Evolutionary conservation across 805 yeast genomes (phyloP).

Genomic region (Candida ponderosae): DNA sequence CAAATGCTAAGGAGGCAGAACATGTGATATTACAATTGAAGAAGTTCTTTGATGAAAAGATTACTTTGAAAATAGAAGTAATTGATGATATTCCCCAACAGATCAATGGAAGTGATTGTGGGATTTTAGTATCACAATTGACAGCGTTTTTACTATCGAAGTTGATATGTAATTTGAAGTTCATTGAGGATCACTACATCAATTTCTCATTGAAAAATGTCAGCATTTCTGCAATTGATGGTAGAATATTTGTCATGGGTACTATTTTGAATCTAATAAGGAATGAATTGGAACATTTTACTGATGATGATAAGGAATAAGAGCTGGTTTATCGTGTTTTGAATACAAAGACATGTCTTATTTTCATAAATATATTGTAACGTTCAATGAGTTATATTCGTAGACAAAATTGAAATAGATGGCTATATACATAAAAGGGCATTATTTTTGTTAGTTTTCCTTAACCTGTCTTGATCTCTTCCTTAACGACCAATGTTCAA

Average conservation of each 20-base stretch:
- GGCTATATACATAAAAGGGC: too few species aligned
- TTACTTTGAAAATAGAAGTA: conserved; percentile 17
- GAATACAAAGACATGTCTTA: too few species aligned
- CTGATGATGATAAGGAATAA: too few species aligned
- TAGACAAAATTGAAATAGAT: too few species aligned
- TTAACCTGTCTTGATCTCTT: background rate
- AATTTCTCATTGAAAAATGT: conserved; percentile 32
- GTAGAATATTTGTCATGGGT: conserved; percentile 35
- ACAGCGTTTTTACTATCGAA: conserved; percentile 28
- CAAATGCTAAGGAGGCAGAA: conserved; percentile 17
- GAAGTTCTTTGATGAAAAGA: conserved; percentile 10
- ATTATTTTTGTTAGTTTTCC: too few species aligned
- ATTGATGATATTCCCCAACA: conserved; percentile 43
- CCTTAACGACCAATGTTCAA: conserved; percentile 60
- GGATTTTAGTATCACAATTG: conserved; percentile 34
- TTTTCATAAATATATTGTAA: too few species aligned
- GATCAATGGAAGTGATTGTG: conserved; percentile 60
- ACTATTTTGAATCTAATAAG: conserved; percentile 22
- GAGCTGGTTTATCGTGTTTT: too few species aligned
- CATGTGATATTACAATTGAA: conserved; percentile 15
- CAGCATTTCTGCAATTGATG: conserved; percentile 38
- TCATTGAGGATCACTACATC: conserved; percentile 21
- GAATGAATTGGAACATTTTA: conserved; percentile 5
- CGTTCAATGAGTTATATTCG: too few species aligned
- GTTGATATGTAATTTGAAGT: conserved; percentile 18